Percentiles rank a stretch among this genome's conserved stretches.
These are phyloP conservation scores for Colletotrichum aenigma DNA, from an alignment of 2,329 filamentous ascomycete species.

Conservation along the genomic window DNA sequence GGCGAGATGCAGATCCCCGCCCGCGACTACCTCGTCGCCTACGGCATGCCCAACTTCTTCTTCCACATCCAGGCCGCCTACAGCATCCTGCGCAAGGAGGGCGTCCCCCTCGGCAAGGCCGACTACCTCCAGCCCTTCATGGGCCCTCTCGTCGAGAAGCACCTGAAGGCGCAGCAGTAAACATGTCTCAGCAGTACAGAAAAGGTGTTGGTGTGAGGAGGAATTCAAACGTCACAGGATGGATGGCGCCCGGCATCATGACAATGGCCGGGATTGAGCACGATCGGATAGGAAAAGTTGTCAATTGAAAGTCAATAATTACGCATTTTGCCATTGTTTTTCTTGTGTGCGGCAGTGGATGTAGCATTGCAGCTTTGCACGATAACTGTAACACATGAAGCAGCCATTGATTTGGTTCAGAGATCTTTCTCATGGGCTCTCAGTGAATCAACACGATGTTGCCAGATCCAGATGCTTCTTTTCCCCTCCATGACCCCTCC, in stretches of 20 bases:
- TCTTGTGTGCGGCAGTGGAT: not conserved
- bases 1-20: conserved; percentile 31
- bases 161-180: conserved; percentile 12
- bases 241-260: not conserved
- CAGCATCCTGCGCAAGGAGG: conserved; percentile 58
- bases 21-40: conserved; percentile 45
- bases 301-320: not conserved
- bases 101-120: conserved; percentile 60
- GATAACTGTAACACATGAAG: not conserved
- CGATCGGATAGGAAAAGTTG: not conserved
- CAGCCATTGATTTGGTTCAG: not conserved
- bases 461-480: not conserved
- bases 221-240: not conserved
- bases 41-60: conserved; percentile 61
- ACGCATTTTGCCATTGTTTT: not conserved
- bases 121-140: conserved; percentile 48
- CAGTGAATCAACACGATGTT: not conserved
- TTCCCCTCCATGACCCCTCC: not conserved
- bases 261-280: not conserved
- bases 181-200: not conserved
- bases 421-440: not conserved
- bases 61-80: conserved; percentile 65
- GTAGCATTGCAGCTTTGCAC: not conserved
- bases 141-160: conserved; percentile 6
- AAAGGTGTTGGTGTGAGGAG: not conserved